Evolutionary conservation across 495 filamentous ascomycete genomes (phyloP).

Genomic region (Rostrohypoxylon terebratum): DNA sequence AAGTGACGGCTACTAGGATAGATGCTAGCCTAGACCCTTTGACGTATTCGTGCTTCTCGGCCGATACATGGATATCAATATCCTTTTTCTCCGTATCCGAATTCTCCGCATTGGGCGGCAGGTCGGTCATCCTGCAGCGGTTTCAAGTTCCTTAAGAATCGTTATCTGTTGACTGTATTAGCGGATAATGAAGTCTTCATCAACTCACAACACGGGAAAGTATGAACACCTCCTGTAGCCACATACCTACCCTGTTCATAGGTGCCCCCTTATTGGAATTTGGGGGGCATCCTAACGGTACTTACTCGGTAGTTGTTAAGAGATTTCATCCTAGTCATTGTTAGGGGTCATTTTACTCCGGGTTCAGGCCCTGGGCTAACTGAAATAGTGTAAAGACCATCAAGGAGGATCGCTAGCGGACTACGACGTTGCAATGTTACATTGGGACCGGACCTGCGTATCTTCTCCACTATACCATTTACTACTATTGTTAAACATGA

Average conservation of each 20-base stretch:
- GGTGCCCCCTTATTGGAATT: too few species aligned
- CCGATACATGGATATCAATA: background rate
- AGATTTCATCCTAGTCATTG: background rate
- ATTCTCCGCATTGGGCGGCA: background rate
- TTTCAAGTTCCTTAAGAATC: background rate
- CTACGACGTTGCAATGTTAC: conserved; percentile 8
- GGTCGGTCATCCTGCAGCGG: background rate
- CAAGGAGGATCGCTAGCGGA: background rate
- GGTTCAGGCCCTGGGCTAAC: background rate
- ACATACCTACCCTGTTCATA: background rate
- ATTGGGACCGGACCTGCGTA: conserved; percentile 4
- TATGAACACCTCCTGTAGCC: background rate
- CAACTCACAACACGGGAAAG: background rate
- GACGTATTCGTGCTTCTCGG: background rate
- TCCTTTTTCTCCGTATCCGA: background rate
- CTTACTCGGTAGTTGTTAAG: background rate
- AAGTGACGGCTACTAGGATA: conserved; percentile 1
- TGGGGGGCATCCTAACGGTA: background rate
- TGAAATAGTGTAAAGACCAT: background rate
- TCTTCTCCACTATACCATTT: background rate
- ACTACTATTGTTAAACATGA: background rate
- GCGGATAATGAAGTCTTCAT: background rate
- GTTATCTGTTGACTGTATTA: too few species aligned
- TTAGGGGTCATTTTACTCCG: conserved; percentile 9
- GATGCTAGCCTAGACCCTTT: conserved; percentile 1